phyloP scores from a whole-genome alignment of 352 stramenopile genomes.

The Pythium folliculosum region DNA sequence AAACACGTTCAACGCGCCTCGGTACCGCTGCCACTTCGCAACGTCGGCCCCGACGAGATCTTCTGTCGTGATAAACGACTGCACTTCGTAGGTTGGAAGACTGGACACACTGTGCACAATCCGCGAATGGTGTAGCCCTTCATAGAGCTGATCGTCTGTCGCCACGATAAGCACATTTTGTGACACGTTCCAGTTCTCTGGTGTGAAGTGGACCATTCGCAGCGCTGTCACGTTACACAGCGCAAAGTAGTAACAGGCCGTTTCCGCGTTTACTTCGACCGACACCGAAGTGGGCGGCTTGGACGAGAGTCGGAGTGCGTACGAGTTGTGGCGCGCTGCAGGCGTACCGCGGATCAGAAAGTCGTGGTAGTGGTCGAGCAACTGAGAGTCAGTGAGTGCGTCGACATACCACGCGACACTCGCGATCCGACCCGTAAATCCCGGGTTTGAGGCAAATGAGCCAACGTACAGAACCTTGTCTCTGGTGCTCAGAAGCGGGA shows the following conservation, averaged over 20 bases:
- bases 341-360: slow-evolving; percentile 40
- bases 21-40: slow-evolving; percentile 20
- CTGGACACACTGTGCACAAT: slow-evolving; percentile 39
- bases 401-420: slow-evolving; percentile 62
- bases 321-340: slow-evolving; percentile 47
- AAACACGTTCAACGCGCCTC: slow-evolving; percentile 3
- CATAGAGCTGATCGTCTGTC: slow-evolving; percentile 63
- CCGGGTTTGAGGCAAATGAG: slow-evolving; percentile 11
- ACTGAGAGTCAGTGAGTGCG: slow-evolving; percentile 36
- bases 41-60: slow-evolving; percentile 1
- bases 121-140: slow-evolving; percentile 38
- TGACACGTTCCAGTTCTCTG: slow-evolving; percentile 45
- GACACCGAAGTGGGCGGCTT: slow-evolving; percentile 51
- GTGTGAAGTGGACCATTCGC: slow-evolving; percentile 38
- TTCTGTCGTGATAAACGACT: slow-evolving; percentile 31
- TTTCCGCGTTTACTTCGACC: slow-evolving; percentile 51
- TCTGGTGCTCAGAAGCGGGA: slow-evolving; percentile 39
- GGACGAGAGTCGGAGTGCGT: slow-evolving; percentile 46
- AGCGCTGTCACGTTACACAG: slow-evolving; percentile 63
- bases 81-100: slow-evolving; percentile 36
- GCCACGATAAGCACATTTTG: slow-evolving; percentile 48
- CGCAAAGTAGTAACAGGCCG: slow-evolving; percentile 69
- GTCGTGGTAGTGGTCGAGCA: slow-evolving; percentile 73
- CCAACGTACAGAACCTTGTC: slow-evolving; percentile 44
- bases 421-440: slow-evolving; percentile 44